Evolutionary conservation across 163 green algal genomes (phyloP).

Genomic region (Botryococcus braunii): DNA sequence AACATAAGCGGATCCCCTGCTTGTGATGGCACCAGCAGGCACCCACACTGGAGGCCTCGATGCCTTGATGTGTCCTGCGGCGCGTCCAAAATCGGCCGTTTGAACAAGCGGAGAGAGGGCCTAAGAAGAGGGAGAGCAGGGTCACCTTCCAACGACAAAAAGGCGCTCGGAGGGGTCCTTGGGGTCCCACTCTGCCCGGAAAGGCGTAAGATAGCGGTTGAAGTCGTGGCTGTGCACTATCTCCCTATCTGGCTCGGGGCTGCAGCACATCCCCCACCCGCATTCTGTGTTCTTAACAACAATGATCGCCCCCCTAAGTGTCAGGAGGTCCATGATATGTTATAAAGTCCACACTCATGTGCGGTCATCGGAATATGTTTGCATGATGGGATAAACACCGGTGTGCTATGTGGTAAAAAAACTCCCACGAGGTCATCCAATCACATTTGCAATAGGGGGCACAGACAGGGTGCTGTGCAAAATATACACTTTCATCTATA

Average conservation of each 20-base stretch:
- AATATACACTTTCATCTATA: too few relatives aligned
- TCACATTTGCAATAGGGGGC: too few relatives aligned
- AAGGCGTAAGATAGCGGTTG: constrained; percentile 73
- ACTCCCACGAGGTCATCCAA: too few relatives aligned
- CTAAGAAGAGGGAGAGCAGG: not conserved
- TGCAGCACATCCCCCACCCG: constrained; percentile 71
- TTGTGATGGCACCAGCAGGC: too few relatives aligned
- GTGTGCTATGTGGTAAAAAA: too few relatives aligned
- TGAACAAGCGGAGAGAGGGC: not conserved
- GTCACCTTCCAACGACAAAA: constrained; percentile 47
- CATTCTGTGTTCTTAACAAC: constrained; percentile 54
- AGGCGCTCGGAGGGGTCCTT: constrained; percentile 52
- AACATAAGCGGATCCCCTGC: too few relatives aligned
- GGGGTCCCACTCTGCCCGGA: constrained; percentile 72
- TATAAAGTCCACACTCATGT: too few relatives aligned
- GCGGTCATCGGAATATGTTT: too few relatives aligned
- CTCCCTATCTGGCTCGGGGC: constrained; percentile 31
- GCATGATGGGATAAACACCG: too few relatives aligned
- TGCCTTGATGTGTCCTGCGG: not conserved
- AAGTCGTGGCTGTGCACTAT: constrained; percentile 89
- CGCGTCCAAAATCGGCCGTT: not conserved
- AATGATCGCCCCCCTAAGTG: too few relatives aligned
- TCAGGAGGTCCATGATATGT: too few relatives aligned
- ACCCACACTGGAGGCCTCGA: not conserved
- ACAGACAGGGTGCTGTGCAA: too few relatives aligned